Base-by-base conservation (phyloP, 805 yeast genomes). In the Wickerhamomyces pijperi region DNA sequence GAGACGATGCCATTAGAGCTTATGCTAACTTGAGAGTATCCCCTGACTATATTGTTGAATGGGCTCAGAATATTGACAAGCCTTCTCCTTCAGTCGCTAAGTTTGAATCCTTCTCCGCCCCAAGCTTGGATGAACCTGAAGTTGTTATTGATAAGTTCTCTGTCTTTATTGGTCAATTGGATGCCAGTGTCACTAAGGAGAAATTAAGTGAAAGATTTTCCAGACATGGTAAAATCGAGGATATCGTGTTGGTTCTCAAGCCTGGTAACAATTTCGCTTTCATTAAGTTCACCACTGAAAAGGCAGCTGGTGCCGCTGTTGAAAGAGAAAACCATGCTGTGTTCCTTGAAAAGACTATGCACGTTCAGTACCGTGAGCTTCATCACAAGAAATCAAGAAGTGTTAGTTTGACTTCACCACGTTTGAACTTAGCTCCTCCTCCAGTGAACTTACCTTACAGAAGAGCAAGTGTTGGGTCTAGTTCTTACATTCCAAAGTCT, bases 1-100 rank as follows among this genome's bases (percentile, higher is more conserved):
- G 95, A 35, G 94, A 83, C 55, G 95, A 86, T 57, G 95, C 95
- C 12, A 82, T 84, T 35, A 70, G 82, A 51, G 94, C 94, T 0
- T 85, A 74, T 63, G 87, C 92, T 3, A 72, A 70, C 48, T 63
- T 81, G 44, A 70, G 80, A 46, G 66, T 70, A 13, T 70, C 70
- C 35, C 60, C 66, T 7, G 58, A 61, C n/a, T 76, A 76, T 70
- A 61, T 61, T 34, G 82, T 80, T 34, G 86, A 82, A 50, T 85
- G 95, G 95, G 86, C 92, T 0, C 88, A 84, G 59, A 85, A 85
- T 52, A 68, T 85, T 35, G 87, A 77, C 36, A 72, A 69, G 28
- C 67, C 70, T 19, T 54, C 58, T 28, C 61, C 57, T 29, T 48
- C 34, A 2, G 3, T 32, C 8, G 47, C 39, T 2, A 31, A 31